phyloP scores from a whole-genome alignment of 306 rosid species.

The Vigna trinervia region DNA sequence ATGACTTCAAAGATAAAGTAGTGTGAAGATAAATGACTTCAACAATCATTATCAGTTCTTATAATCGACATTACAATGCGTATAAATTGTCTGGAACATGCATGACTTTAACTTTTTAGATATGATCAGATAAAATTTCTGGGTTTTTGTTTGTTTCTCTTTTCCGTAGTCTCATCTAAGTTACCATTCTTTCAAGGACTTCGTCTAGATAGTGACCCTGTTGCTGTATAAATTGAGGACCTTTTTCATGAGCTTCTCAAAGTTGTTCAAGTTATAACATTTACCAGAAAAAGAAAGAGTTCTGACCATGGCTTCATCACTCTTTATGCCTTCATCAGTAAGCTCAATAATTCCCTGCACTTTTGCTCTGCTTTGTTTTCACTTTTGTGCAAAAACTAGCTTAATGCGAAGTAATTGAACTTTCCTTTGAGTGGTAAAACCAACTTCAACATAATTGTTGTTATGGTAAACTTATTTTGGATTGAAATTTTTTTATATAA shows the following conservation, averaged over 20 bases:
- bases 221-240: conserved; percentile 61
- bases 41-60: no score
- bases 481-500: neutral
- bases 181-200: conserved; percentile 34
- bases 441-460: neutral
- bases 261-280: conserved; percentile 25
- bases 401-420: conserved; percentile 9
- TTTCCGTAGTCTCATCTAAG: conserved; percentile 45
- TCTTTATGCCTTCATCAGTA: conserved; percentile 86
- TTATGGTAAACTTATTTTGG: neutral
- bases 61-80: no score
- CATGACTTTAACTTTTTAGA: neutral
- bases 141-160: conserved; percentile 58
- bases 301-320: conserved; percentile 83
- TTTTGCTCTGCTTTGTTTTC: conserved; percentile 3
- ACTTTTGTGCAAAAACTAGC: neutral
- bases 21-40: no score
- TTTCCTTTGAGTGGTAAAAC: neutral
- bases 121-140: conserved; percentile 42
- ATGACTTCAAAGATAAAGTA: no score
- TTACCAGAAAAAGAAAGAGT: conserved; percentile 7
- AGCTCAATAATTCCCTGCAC: conserved; percentile 17
- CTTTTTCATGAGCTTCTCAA: conserved; percentile 49
- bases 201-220: neutral
- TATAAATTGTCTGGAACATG: no score